These are phyloP conservation scores for Boletus vinaceobasis DNA, from an alignment of 768 basidiomycete species.

Conservation along the genomic window DNA sequence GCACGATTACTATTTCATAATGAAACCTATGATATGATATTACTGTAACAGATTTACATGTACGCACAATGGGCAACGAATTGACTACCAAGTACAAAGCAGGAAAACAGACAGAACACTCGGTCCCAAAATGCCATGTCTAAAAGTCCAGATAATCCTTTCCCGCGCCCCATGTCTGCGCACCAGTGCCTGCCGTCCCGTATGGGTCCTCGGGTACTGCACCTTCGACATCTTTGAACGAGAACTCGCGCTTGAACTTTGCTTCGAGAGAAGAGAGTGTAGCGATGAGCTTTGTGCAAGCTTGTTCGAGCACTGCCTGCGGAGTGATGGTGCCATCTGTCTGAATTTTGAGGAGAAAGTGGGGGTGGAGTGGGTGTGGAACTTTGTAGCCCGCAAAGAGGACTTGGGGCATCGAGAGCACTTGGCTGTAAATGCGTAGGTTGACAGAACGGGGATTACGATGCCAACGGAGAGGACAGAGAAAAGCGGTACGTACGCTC, in stretches of 20 bases:
- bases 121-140: not conserved
- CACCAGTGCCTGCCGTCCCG: conserved; percentile 40
- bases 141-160: conserved; percentile 58
- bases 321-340: conserved; percentile 88
- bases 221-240: conserved; percentile 69
- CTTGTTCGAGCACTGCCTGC: conserved; percentile 75
- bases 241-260: conserved; percentile 81
- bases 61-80: not conserved
- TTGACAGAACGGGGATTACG: not conserved
- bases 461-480: not conserved
- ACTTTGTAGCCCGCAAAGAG: conserved; percentile 98
- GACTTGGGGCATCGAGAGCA: conserved; percentile 81
- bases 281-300: conserved; percentile 77
- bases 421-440: conserved; percentile 57
- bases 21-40: not conserved
- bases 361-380: conserved; percentile 91
- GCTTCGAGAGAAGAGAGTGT: conserved; percentile 63
- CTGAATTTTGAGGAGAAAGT: conserved; percentile 94
- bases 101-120: not conserved
- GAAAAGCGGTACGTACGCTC: conserved; percentile 60
- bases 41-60: not conserved
- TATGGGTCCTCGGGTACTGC: conserved; percentile 47
- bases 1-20: not conserved
- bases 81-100: no score
- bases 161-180: conserved; percentile 43